Percentiles rank a stretch among this genome's conserved stretches.
These are phyloP conservation scores for Polytolypa hystricis DNA, from an alignment of 2,329 filamentous ascomycete genomes.

Conservation along the genomic window DNA sequence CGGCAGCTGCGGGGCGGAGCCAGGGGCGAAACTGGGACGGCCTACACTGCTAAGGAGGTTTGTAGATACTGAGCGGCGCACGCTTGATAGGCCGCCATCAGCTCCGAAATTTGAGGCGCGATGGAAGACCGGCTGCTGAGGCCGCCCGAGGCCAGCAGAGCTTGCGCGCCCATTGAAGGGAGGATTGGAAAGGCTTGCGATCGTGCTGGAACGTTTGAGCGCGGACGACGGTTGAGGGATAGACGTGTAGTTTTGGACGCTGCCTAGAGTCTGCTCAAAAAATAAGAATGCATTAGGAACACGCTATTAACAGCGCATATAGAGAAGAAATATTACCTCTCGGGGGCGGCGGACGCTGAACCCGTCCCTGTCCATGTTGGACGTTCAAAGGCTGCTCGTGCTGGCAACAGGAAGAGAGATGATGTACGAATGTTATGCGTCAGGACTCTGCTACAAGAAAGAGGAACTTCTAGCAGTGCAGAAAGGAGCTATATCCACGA, in stretches of 20 bases:
- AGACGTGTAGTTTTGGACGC: slow-evolving; percentile 68
- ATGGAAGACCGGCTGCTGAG: slow-evolving; percentile 77
- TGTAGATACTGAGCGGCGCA: slow-evolving; percentile 68
- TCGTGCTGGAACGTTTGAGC: slow-evolving; percentile 84
- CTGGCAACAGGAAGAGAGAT: no score
- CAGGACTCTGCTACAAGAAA: no score
- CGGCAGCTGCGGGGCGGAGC: slow-evolving; percentile 35
- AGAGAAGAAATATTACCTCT: slow-evolving; percentile 51
- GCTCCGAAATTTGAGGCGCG: slow-evolving; percentile 67
- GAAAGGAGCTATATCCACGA: no score
- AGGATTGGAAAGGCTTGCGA: slow-evolving; percentile 52
- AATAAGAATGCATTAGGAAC: no score
- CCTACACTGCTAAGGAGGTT: slow-evolving; percentile 49
- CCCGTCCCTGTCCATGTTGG: slow-evolving; percentile 67
- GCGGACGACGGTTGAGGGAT: slow-evolving; percentile 87
- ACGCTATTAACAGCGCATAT: not conserved
- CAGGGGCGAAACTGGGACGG: slow-evolving; percentile 62
- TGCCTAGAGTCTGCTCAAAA: slow-evolving; percentile 71
- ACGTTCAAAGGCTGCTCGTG: no score
- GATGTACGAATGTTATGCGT: no score
- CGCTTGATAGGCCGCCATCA: slow-evolving; percentile 70
- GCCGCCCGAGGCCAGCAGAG: slow-evolving; percentile 74
- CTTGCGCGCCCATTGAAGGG: slow-evolving; percentile 67
- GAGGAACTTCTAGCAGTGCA: no score
- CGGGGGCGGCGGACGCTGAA: slow-evolving; percentile 87